Conservation (phyloP, 2,329 filamentous ascomycete species). For the Talaromyces amestolkiae region DNA sequence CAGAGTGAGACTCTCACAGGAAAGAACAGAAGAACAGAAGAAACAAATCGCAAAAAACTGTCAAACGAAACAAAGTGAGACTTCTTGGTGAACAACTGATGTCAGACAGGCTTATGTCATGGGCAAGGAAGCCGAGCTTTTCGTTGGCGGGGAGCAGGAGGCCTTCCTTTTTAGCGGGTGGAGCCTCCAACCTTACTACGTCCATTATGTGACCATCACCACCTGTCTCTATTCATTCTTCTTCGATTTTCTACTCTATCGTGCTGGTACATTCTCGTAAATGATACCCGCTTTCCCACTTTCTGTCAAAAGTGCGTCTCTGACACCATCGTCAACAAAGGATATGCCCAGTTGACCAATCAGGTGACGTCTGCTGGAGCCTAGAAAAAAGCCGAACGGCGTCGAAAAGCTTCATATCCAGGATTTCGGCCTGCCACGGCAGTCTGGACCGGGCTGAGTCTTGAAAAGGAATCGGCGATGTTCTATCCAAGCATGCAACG, state of each 20-base stretch:
- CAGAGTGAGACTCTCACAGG: not conserved
- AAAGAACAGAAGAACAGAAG: not conserved
- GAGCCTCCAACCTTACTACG: not conserved
- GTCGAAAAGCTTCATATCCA: conserved; percentile 4
- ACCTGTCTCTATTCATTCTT: not conserved
- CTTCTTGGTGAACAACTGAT: not conserved
- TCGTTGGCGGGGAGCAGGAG: conserved; percentile 17
- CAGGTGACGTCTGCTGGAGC: not conserved
- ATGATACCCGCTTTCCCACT: not conserved
- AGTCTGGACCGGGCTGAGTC: not conserved
- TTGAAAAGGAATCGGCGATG: not conserved
- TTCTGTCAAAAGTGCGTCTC: not conserved
- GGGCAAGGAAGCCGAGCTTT: conserved; percentile 6
- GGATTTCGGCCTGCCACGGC: not conserved
- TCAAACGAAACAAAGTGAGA: not conserved
- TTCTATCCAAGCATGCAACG: not conserved
- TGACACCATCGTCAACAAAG: not conserved
- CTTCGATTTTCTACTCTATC: not conserved
- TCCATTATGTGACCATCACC: not conserved
- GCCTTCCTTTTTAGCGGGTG: not conserved
- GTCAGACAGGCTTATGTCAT: not conserved
- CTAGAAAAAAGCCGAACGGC: not conserved
- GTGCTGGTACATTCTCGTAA: not conserved
- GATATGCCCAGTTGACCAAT: not conserved
- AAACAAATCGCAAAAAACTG: not conserved